Evolutionary conservation across 1,284 basidiomycete genomes (phyloP).

Genomic region (Pyrrhoderma noxium): DNA sequence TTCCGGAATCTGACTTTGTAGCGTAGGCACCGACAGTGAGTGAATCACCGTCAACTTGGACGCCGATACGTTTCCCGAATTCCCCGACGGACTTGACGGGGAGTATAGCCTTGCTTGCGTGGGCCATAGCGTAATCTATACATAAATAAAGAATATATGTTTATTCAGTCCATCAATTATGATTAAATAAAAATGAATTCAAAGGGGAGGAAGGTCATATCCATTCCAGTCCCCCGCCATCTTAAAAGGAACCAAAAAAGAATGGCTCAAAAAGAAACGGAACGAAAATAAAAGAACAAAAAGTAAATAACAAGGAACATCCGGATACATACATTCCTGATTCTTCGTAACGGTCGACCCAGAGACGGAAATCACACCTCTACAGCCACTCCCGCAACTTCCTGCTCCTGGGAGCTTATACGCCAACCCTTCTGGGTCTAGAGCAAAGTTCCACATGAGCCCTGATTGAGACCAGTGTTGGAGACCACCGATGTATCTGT

Average conservation of each 20-base stretch:
- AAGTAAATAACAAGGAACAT: background rate
- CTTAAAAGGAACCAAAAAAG: slow-evolving; percentile 1
- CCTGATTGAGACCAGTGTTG: slow-evolving; percentile 42
- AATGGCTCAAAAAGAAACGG: too few species aligned
- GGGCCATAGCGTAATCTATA: slow-evolving; percentile 67
- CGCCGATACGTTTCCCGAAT: slow-evolving; percentile 57
- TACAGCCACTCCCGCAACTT: slow-evolving; percentile 57
- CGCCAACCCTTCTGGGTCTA: slow-evolving; percentile 54
- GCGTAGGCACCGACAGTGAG: slow-evolving; percentile 58
- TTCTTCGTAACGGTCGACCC: slow-evolving; percentile 55
- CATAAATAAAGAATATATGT: slow-evolving; percentile 5
- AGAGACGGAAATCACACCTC: slow-evolving; percentile 57
- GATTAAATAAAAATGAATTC: too few species aligned
- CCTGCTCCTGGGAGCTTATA: slow-evolving; percentile 50
- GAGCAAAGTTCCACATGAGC: slow-evolving; percentile 70
- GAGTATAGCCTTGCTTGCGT: slow-evolving; percentile 63
- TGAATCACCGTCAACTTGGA: slow-evolving; percentile 51
- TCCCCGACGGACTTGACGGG: slow-evolving; percentile 61
- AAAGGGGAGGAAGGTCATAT: too few species aligned
- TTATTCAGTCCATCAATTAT: too few species aligned
- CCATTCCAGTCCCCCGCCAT: too few species aligned
- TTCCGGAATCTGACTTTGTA: slow-evolving; percentile 46
- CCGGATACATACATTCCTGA: slow-evolving; percentile 52
- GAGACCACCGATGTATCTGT: slow-evolving; percentile 30
- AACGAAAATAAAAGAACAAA: background rate